Evolutionary conservation across 2,329 filamentous ascomycete species (phyloP).

Genomic region (Alternaria rosae): DNA sequence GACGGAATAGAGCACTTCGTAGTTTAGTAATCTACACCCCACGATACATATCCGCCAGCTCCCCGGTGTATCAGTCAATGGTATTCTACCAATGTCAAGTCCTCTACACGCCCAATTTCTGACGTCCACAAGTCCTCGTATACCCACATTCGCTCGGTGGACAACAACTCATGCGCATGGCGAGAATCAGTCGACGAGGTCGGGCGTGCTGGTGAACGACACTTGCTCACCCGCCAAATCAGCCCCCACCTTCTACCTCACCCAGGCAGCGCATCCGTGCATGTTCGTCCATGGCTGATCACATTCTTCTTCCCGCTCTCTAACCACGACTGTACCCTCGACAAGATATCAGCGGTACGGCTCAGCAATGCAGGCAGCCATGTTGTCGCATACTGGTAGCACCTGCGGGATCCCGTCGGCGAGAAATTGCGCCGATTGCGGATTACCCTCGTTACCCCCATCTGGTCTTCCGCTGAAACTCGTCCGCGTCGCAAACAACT

Average conservation of each 20-base stretch:
- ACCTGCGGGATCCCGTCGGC: conserved; percentile 14
- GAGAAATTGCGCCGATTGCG: conserved; percentile 20
- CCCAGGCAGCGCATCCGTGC: not conserved
- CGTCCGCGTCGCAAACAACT: conserved; percentile 24
- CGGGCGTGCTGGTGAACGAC: not conserved
- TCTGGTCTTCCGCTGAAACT: conserved; percentile 32
- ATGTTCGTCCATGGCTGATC: not conserved
- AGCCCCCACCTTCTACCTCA: not conserved
- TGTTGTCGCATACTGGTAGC: not conserved
- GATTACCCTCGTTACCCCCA: not conserved
- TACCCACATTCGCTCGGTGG: not conserved
- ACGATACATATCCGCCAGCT: not conserved
- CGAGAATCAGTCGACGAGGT: not conserved
- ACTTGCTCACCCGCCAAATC: not conserved
- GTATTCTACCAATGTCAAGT: not conserved
- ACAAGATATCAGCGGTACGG: not conserved
- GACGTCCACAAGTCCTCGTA: not conserved
- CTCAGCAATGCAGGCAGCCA: not conserved
- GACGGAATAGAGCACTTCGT: not conserved
- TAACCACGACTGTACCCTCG: not conserved
- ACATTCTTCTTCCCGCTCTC: not conserved
- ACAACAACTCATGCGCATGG: not conserved
- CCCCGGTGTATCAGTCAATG: not conserved
- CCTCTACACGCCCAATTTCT: not conserved
- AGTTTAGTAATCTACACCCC: not conserved